Evolutionary conservation across 2,329 filamentous ascomycete genomes (phyloP).

Genomic region (Aspergillus glaucus): DNA sequence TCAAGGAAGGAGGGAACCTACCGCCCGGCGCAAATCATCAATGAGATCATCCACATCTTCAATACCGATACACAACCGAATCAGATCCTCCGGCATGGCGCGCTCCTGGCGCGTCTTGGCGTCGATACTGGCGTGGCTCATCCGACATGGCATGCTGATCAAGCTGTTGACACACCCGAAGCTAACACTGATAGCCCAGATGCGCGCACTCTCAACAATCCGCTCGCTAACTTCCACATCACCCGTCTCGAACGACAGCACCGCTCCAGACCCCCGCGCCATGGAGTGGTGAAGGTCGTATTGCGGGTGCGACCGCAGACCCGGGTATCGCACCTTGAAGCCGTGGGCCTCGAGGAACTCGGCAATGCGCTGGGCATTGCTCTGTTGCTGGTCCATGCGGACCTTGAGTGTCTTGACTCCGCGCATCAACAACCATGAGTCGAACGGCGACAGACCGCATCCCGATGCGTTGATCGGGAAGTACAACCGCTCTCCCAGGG

Average conservation of each 20-base stretch:
- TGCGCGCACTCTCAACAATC: slow-evolving; percentile 84
- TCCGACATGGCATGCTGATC: slow-evolving; percentile 98
- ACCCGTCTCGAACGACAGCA: slow-evolving; percentile 93
- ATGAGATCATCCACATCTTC: slow-evolving; percentile 88
- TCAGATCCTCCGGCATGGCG: slow-evolving; percentile 94
- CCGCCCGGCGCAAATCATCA: slow-evolving; percentile 83
- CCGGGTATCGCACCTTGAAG: slow-evolving; percentile 92
- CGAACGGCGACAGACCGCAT: slow-evolving; percentile 88
- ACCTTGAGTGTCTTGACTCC: slow-evolving; percentile 96
- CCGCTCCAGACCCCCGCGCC: slow-evolving; percentile 87
- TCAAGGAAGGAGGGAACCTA: slow-evolving; percentile 47
- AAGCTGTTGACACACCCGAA: slow-evolving; percentile 98
- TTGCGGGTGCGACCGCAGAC: slow-evolving; percentile 88
- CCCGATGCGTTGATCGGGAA: slow-evolving; percentile 97
- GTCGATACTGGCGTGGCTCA: slow-evolving; percentile 98
- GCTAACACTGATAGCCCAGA: slow-evolving; percentile 94
- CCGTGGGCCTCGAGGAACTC: slow-evolving; percentile 85
- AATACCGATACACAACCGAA: slow-evolving; percentile 90
- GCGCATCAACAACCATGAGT: slow-evolving; percentile 90
- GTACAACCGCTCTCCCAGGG: slow-evolving; percentile 81
- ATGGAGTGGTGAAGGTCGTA: slow-evolving; percentile 95
- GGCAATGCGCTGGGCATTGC: slow-evolving; percentile 84
- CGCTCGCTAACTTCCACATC: slow-evolving; percentile 76
- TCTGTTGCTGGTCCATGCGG: slow-evolving; percentile 97
- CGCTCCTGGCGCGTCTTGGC: slow-evolving; percentile 84